Percentiles rank a stretch among this genome's conserved stretches.
Conservation (phyloP, 225 moss, liverwort and hornwort species). For the Thuidium tamariscinum region DNA sequence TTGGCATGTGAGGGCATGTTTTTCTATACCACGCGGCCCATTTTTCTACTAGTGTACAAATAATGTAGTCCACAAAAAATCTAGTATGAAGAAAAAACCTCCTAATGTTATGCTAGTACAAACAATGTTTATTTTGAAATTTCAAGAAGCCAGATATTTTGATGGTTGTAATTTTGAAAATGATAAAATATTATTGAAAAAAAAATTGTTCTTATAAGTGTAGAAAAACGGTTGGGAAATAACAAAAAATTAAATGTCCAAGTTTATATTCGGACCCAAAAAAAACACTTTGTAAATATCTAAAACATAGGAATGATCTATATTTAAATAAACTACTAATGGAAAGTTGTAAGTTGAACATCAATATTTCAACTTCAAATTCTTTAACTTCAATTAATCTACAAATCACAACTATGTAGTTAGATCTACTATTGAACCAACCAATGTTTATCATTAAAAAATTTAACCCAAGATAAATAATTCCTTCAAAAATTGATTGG, state of each 20-base stretch:
- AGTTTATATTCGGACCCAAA: background rate
- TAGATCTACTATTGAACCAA: background rate
- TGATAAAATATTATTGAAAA: background rate
- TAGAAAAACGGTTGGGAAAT: background rate
- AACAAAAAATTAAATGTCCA: too few species aligned
- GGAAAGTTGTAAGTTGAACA: background rate
- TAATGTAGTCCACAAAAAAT: background rate
- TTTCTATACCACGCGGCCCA: fast-evolving
- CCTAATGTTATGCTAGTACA: too few species aligned
- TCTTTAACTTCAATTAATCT: background rate
- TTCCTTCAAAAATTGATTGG: background rate
- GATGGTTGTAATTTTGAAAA: background rate
- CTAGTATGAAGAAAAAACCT: too few species aligned
- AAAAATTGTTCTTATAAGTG: background rate
- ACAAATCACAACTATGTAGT: background rate
- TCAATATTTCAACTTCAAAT: background rate
- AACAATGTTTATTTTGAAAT: background rate
- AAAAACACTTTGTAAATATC: too few species aligned
- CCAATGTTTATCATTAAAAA: background rate
- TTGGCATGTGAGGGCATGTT: background rate
- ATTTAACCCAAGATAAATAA: fast-evolving
- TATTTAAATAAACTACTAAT: background rate
- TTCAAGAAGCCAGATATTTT: background rate
- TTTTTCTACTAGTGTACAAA: too few species aligned
- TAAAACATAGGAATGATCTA: background rate